Evolutionary conservation across 1,284 basidiomycete genomes (phyloP).

Genomic region (Boletus nobilissimus): DNA sequence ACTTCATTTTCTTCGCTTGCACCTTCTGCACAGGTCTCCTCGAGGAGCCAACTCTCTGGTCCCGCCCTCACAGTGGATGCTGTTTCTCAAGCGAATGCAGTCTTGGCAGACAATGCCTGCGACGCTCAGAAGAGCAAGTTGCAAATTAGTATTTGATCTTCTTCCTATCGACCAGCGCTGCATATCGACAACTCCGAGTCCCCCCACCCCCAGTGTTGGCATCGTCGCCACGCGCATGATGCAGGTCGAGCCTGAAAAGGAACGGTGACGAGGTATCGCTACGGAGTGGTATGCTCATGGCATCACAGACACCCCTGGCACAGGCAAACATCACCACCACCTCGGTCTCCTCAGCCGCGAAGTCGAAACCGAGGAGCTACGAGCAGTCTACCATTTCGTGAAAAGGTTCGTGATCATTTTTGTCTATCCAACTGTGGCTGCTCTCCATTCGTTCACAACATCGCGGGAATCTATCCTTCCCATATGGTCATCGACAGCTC

Average conservation of each 20-base stretch:
- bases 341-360: slow-evolving; percentile 93
- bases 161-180: slow-evolving; percentile 62
- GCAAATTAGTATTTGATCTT: slow-evolving; percentile 50
- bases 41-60: slow-evolving; percentile 81
- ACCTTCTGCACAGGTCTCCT: slow-evolving; percentile 91
- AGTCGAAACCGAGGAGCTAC: slow-evolving; percentile 84
- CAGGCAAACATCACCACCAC: slow-evolving; percentile 95
- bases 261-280: slow-evolving; percentile 91
- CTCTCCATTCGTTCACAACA: slow-evolving; percentile 85
- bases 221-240: slow-evolving; percentile 86
- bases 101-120: slow-evolving; percentile 37
- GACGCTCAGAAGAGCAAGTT: slow-evolving; percentile 40
- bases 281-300: slow-evolving; percentile 94
- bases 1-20: slow-evolving; percentile 96
- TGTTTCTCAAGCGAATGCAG: slow-evolving; percentile 52
- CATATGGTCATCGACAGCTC: slow-evolving; percentile 82
- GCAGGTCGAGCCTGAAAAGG: slow-evolving; percentile 91
- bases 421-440: slow-evolving; percentile 63
- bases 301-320: slow-evolving; percentile 86
- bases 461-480: slow-evolving; percentile 89
- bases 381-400: slow-evolving; percentile 92
- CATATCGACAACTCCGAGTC: slow-evolving; percentile 74
- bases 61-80: slow-evolving; percentile 60
- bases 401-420: slow-evolving; percentile 75
- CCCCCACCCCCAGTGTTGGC: slow-evolving; percentile 83